Evolutionary conservation across 202 grass and related monocot genomes (phyloP).

Genomic region (Hordeum pubiflorum): DNA sequence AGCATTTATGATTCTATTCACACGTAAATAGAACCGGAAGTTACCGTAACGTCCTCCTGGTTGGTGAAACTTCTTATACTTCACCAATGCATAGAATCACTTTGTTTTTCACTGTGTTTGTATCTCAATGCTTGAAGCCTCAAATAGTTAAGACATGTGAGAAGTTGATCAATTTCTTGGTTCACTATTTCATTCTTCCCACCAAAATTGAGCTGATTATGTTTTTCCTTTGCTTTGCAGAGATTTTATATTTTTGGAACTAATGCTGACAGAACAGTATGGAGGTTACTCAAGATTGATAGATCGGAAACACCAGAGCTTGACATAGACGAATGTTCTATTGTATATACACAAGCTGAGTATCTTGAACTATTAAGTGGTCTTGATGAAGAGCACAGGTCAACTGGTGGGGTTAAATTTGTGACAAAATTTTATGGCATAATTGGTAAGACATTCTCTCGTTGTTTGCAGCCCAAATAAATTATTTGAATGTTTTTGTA

Average conservation of each 20-base stretch:
- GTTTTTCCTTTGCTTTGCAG: slow-evolving; percentile 40
- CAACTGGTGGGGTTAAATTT: slow-evolving; percentile 80
- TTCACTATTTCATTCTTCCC: background rate
- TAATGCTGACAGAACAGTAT: slow-evolving; percentile 49
- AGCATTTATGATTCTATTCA: background rate
- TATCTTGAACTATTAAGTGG: slow-evolving; percentile 40
- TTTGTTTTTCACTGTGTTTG: background rate
- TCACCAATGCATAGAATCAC: background rate
- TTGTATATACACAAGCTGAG: slow-evolving; percentile 53
- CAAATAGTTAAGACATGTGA: background rate
- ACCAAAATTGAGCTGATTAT: slow-evolving; percentile 7
- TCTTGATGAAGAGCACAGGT: slow-evolving; percentile 52
- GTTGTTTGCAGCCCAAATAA: background rate
- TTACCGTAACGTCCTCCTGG: background rate
- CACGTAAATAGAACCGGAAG: background rate
- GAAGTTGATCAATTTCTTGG: background rate
- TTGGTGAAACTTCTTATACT: background rate
- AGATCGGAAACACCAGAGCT: slow-evolving; percentile 59
- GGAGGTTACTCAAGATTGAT: slow-evolving; percentile 77
- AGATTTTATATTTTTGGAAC: slow-evolving; percentile 77
- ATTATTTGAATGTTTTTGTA: background rate
- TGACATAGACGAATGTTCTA: slow-evolving; percentile 65
- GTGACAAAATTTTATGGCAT: slow-evolving; percentile 85
- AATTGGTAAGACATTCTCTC: slow-evolving; percentile 41
- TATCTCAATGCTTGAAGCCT: background rate